Evolutionary conservation across 2,329 filamentous ascomycete genomes (phyloP).

Genomic region (Stagonosporopsis rhizophila): DNA sequence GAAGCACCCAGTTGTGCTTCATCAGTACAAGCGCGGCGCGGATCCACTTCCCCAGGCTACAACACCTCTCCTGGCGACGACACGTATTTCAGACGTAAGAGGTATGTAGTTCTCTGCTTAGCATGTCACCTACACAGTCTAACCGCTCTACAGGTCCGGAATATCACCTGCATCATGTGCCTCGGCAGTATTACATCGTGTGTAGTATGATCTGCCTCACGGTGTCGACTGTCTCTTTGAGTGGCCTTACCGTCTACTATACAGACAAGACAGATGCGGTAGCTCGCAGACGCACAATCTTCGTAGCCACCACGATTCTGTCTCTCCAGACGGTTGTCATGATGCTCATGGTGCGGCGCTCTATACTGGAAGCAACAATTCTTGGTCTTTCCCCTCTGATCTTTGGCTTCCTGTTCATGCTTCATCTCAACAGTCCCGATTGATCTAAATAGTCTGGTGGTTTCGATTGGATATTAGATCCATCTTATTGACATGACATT

Average conservation of each 20-base stretch:
- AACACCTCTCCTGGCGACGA: background rate
- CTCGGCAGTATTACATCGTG: constrained; percentile 21
- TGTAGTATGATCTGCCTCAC: constrained; percentile 20
- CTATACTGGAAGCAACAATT: constrained; percentile 31
- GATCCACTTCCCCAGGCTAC: constrained; percentile 20
- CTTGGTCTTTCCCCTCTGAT: constrained; percentile 31
- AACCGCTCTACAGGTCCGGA: background rate
- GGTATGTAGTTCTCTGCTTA: background rate
- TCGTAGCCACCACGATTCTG: constrained; percentile 28
- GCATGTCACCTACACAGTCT: constrained; percentile 13
- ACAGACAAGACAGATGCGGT: constrained; percentile 27
- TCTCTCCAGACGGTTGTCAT: constrained; percentile 27
- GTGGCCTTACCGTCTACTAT: constrained; percentile 19
- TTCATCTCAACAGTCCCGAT: constrained; percentile 22
- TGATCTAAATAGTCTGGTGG: constrained; percentile 24
- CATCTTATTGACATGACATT: background rate
- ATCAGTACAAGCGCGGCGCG: constrained; percentile 10
- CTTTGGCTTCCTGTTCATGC: constrained; percentile 35
- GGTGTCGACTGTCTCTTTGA: constrained; percentile 22
- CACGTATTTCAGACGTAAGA: background rate
- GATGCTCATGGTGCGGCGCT: constrained; percentile 30
- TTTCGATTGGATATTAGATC: background rate
- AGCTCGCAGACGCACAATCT: constrained; percentile 31
- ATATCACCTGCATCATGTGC: background rate
- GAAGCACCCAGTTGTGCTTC: constrained; percentile 24